Conservation (phyloP, 768 basidiomycete species). For the Boletus bicolor region DNA sequence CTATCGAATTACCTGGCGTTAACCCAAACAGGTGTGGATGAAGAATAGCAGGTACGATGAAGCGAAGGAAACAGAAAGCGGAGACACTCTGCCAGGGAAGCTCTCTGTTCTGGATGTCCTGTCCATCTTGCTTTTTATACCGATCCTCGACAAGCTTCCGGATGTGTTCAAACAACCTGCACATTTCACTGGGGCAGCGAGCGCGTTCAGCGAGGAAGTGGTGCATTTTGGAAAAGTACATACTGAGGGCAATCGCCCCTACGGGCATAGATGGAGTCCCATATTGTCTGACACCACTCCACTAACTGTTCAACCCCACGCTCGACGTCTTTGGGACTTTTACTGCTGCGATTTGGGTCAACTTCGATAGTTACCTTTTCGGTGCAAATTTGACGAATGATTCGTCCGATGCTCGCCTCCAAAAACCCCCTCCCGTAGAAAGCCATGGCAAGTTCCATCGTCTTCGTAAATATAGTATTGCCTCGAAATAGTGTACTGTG, state of each 20-base stretch:
- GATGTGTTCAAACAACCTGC: conserved; percentile 64
- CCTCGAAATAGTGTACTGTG: conserved; percentile 74
- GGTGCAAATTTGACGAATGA: conserved; percentile 64
- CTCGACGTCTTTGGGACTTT: conserved; percentile 58
- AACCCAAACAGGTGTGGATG: conserved; percentile 83
- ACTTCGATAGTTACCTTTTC: conserved; percentile 82
- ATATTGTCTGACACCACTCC: conserved; percentile 76
- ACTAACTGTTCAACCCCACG: conserved; percentile 66
- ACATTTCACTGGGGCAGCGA: conserved; percentile 57
- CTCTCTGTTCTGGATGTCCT: conserved; percentile 46
- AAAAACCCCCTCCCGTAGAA: conserved; percentile 79
- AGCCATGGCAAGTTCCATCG: conserved; percentile 77
- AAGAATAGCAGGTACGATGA: conserved; percentile 88
- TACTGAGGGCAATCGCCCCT: conserved; percentile 73
- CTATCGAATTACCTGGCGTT: conserved; percentile 52
- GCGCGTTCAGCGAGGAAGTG: conserved; percentile 2
- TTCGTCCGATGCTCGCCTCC: conserved; percentile 71
- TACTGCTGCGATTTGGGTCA: conserved; percentile 67
- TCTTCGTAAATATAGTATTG: conserved; percentile 65
- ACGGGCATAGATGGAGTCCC: conserved; percentile 76
- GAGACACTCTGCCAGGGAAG: conserved; percentile 81
- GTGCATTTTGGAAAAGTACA: conserved; percentile 28
- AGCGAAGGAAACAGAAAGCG: conserved; percentile 86
- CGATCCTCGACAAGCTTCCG: conserved; percentile 69
- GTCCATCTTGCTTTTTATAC: conserved; percentile 42